These are phyloP conservation scores for Carex scoparia DNA, from an alignment of 176 grass and related monocot species.

Conservation along the genomic window DNA sequence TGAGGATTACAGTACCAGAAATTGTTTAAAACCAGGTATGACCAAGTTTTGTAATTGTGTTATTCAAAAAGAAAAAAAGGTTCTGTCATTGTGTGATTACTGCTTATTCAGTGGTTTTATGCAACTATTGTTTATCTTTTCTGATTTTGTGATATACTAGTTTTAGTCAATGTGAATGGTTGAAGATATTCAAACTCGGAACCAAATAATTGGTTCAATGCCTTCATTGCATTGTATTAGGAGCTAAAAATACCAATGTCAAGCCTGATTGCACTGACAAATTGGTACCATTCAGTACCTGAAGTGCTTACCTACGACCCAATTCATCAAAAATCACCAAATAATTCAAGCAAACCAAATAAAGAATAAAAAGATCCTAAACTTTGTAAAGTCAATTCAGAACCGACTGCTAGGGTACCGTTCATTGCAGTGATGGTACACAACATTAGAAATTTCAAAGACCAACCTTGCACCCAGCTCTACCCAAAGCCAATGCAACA, in stretches of 20 bases:
- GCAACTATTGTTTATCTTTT: background rate
- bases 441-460: background rate
- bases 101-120: background rate
- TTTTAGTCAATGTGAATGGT: background rate
- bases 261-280: background rate
- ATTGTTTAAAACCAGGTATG: background rate
- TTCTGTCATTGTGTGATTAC: background rate
- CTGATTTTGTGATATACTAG: too few species aligned
- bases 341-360: background rate
- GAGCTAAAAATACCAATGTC: background rate
- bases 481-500: conserved; percentile 69
- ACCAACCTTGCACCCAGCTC: conserved; percentile 85
- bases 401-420: background rate
- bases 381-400: background rate
- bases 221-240: background rate
- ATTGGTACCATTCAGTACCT: background rate
- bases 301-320: background rate
- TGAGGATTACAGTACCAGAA: background rate
- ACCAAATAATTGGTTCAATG: background rate
- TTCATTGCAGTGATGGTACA: background rate
- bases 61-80: background rate
- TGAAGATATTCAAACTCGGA: background rate
- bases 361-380: background rate
- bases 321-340: background rate
- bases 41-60: background rate